Conservation (phyloP, 2,329 filamentous ascomycete species). For the Dryadomyces sulphureus region DNA sequence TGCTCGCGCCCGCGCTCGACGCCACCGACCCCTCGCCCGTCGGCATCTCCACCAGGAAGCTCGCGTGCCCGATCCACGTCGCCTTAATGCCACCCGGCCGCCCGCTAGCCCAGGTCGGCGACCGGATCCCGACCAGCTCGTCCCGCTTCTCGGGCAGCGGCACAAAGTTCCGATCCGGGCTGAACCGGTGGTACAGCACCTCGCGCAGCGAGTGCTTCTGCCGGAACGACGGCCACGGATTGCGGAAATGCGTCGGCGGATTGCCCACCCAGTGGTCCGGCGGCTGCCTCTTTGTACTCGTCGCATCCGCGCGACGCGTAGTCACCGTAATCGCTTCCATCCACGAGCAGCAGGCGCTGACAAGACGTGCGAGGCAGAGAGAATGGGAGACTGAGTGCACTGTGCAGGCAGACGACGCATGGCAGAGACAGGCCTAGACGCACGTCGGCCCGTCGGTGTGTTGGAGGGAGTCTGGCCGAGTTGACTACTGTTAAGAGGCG, state of each 20-base stretch:
- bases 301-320: neutral
- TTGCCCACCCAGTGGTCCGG: slow-evolving; percentile 6
- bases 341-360: too few relatives aligned
- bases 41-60: slow-evolving; percentile 67
- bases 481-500: neutral
- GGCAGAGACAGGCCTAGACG: neutral
- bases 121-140: slow-evolving; percentile 1
- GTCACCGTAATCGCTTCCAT: slow-evolving; percentile 1
- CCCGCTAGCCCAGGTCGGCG: slow-evolving; percentile 3
- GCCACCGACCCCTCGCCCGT: neutral
- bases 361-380: neutral
- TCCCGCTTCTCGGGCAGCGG: slow-evolving; percentile 2
- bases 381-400: neutral
- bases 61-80: slow-evolving; percentile 90
- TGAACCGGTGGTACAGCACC: neutral
- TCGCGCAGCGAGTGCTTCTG: neutral
- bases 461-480: neutral
- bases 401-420: too few relatives aligned
- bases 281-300: neutral
- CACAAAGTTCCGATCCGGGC: slow-evolving; percentile 4
- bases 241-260: slow-evolving; percentile 5
- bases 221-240: slow-evolving; percentile 7
- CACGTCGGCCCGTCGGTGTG: neutral
- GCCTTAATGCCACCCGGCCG: slow-evolving; percentile 23
- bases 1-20: too few relatives aligned